Base-by-base conservation (phyloP, 1,284 basidiomycete species). In the Tilletia caries region DNA sequence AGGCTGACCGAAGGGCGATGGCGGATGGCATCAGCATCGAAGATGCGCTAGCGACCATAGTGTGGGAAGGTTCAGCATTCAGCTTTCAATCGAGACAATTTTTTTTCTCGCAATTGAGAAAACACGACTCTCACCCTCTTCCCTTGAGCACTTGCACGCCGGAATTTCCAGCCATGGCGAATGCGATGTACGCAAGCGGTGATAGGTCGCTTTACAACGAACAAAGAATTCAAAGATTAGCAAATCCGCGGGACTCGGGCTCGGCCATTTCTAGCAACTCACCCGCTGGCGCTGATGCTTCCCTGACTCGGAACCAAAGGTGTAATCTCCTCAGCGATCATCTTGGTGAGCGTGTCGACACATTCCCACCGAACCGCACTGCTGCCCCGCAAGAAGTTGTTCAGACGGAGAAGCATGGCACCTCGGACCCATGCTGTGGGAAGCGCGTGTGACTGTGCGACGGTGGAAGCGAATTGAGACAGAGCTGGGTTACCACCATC, bases 261-360 rank as follows among this genome's bases (percentile, higher is more conserved):
- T n/a, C n/a, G n/a, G n/a, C n/a, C n/a, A n/a, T n/a, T n/a, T n/a
- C 8, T 8, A 37, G 18, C 12, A 15, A 62, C 58, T 62, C 58
- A 62, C 58, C 58, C 58, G 58, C 58, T 62, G 29, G 58, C 58
- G 18, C 58, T 62, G 58, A 62, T 62, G 33, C 58, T 62, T 29
- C 58, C 58, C 32, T 62, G 58, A 62, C 58, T 62, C 29, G 58
- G 58, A 13, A 62, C 32, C 18, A 62, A 6, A 3, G 58, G 58
- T 29, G 58, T 62, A 29, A 62, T 33, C 32, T 34, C 58, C 58
- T 29, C 58, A 20, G 27, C 33, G 3, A 62, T 33, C 58, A 62
- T 62, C 29, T 37, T 33, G 15, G 58, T 8, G 15, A 62, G 58
- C 18, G 33, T 62, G 10, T 62, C 58, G 32, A 62, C 58, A 18